Conservation (phyloP, 1,139 yeast genomes). For the Diutina neorugosa region DNA sequence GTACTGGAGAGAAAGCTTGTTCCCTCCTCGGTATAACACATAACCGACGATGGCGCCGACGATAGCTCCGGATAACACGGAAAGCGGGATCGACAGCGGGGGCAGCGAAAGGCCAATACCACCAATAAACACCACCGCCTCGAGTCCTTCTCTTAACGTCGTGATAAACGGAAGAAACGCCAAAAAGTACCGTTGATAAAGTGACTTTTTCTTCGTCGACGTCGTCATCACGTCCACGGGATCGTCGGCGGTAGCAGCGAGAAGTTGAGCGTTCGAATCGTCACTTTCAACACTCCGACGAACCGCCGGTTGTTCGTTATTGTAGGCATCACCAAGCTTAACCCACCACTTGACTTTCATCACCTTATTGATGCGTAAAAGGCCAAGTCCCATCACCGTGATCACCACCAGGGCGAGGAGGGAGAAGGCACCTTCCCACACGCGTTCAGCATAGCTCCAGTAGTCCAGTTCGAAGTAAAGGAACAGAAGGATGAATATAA, state of each 20-base stretch:
- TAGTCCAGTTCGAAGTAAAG: slow-evolving; percentile 44
- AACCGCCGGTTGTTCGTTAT: not conserved
- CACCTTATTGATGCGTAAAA: slow-evolving; percentile 66
- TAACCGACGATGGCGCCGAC: slow-evolving; percentile 10
- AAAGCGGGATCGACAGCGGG: slow-evolving; percentile 9
- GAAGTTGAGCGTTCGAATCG: not conserved
- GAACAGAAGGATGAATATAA: slow-evolving; percentile 62
- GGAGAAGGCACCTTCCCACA: slow-evolving; percentile 90
- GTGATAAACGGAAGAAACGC: slow-evolving; percentile 26
- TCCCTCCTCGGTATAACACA: slow-evolving; percentile 10
- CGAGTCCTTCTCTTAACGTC: slow-evolving; percentile 36
- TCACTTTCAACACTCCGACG: not conserved
- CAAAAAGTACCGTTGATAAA: slow-evolving; percentile 8
- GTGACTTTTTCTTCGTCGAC: not conserved
- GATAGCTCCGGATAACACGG: slow-evolving; percentile 8
- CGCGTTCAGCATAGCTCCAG: slow-evolving; percentile 45
- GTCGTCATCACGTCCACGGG: not conserved
- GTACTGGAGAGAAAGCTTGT: slow-evolving; percentile 11
- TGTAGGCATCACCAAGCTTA: slow-evolving; percentile 9
- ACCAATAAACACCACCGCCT: slow-evolving; percentile 35
- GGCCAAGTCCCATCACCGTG: slow-evolving; percentile 80
- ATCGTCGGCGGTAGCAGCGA: not conserved
- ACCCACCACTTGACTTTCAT: slow-evolving; percentile 83
- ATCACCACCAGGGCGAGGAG: slow-evolving; percentile 70
- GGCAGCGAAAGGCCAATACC: slow-evolving; percentile 25